Conservation (phyloP, 306 rosid genomes). For the Nissolia schottii region DNA sequence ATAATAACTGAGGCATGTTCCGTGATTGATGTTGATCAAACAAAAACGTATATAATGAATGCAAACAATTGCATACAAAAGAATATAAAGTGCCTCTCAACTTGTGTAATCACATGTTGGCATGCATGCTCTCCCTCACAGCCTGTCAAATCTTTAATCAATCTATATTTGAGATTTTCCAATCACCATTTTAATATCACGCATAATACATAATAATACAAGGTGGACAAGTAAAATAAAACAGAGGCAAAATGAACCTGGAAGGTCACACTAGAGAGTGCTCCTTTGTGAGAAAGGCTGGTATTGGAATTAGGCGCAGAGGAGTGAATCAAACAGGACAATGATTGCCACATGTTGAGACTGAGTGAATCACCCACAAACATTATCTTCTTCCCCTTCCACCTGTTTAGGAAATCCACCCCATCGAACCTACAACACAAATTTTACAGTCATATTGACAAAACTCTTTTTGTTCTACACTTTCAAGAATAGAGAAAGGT, state of each 20-base stretch:
- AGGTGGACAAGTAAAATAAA: not conserved
- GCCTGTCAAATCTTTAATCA: conserved; percentile 15
- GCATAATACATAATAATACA: no score
- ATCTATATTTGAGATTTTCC: not conserved
- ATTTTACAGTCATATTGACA: not conserved
- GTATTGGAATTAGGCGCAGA: conserved; percentile 53
- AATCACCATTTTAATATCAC: no score
- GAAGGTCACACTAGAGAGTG: conserved; percentile 46
- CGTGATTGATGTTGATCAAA: conserved; percentile 13
- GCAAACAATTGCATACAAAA: conserved; percentile 24
- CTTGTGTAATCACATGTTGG: conserved; percentile 24
- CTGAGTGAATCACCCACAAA: conserved; percentile 97
- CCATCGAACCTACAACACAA: conserved; percentile 62
- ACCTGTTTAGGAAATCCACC: conserved; percentile 48
- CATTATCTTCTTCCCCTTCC: conserved; percentile 84
- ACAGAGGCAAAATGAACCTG: conserved; percentile 36
- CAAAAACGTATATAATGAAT: not conserved
- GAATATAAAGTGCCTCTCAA: conserved; percentile 11
- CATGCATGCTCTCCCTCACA: conserved; percentile 20
- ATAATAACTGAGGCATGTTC: not conserved
- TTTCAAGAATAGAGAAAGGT: no score
- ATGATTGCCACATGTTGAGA: conserved; percentile 92
- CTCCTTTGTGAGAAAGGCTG: conserved; percentile 21
- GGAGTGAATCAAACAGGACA: conserved; percentile 66
- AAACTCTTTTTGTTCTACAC: not conserved